Percentiles rank a stretch among this genome's conserved stretches.
These are phyloP conservation scores for Pseudoneurospora amorphoporcata DNA, from an alignment of 495 filamentous ascomycete species.

Conservation along the genomic window DNA sequence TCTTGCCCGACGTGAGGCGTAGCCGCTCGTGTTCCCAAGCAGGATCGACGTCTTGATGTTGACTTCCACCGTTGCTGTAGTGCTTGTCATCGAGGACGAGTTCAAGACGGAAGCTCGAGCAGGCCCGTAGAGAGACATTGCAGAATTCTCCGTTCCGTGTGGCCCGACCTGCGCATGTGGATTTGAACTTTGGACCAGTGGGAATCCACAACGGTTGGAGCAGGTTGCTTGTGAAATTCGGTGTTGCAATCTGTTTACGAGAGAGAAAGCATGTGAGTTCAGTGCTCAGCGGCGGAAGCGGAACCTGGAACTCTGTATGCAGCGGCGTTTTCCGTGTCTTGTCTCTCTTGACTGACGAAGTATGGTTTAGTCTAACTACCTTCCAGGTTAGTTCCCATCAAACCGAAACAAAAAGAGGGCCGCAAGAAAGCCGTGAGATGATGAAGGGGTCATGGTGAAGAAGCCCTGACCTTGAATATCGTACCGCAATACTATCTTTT, in stretches of 20 bases:
- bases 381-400: background rate
- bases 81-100: background rate
- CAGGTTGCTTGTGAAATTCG: background rate
- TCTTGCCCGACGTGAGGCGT: background rate
- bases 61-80: background rate
- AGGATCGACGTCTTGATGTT: background rate
- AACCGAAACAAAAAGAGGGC: background rate
- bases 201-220: background rate
- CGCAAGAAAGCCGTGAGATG: background rate
- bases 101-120: background rate
- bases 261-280: background rate
- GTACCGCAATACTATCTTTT: background rate
- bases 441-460: background rate
- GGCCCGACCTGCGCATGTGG: background rate
- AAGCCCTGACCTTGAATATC: background rate
- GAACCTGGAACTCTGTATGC: background rate
- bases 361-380: background rate
- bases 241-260: background rate
- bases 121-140: background rate
- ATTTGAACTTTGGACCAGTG: background rate
- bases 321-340: background rate
- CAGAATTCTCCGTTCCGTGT: background rate
- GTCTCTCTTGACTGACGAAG: background rate
- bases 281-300: background rate
- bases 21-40: background rate